Conservation (phyloP, 2,329 filamentous ascomycete species). For the Colletotrichum sp. region DNA sequence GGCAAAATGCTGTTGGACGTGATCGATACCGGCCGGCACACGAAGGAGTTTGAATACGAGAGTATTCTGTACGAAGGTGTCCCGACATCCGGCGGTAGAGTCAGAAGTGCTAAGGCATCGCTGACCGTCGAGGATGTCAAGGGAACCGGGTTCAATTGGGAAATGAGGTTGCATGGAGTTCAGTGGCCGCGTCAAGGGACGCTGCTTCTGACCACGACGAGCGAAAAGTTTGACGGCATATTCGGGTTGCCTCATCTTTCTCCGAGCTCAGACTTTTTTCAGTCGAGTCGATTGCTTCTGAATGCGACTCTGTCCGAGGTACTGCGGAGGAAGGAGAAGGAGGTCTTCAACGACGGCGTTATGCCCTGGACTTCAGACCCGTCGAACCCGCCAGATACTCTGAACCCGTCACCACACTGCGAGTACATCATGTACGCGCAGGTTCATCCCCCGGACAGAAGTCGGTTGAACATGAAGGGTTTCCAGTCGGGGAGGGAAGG, state of each 20-base stretch:
- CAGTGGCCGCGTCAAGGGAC: slow-evolving; percentile 85
- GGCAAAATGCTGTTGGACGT: slow-evolving; percentile 72
- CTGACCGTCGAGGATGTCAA: slow-evolving; percentile 76
- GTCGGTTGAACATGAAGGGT: slow-evolving; percentile 35
- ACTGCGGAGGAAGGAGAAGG: slow-evolving; percentile 68
- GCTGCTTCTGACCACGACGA: slow-evolving; percentile 85
- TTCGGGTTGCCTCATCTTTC: slow-evolving; percentile 87
- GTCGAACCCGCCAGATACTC: slow-evolving; percentile 63
- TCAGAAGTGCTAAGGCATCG: slow-evolving; percentile 73
- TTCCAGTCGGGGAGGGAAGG: slow-evolving; percentile 35
- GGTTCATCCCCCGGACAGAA: slow-evolving; percentile 61
- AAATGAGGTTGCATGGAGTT: slow-evolving; percentile 80
- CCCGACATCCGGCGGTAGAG: slow-evolving; percentile 53
- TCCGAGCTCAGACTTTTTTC: slow-evolving; percentile 61
- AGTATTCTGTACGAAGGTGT: slow-evolving; percentile 37
- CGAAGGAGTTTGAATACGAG: slow-evolving; percentile 48
- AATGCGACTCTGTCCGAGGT: slow-evolving; percentile 74
- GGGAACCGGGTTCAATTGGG: slow-evolving; percentile 75
- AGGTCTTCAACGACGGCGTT: slow-evolving; percentile 58
- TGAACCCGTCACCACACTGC: slow-evolving; percentile 74
- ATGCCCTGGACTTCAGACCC: slow-evolving; percentile 81
- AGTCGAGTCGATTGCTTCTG: slow-evolving; percentile 67
- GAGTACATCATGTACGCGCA: slow-evolving; percentile 90
- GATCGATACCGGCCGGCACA: slow-evolving; percentile 55
- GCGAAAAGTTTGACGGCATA: slow-evolving; percentile 92